A percentile compares a stretch with the other conserved stretches of the same genome.
phyloP scores from a whole-genome alignment of 2,329 filamentous ascomycete genomes.

The Monilinia fructicola region DNA sequence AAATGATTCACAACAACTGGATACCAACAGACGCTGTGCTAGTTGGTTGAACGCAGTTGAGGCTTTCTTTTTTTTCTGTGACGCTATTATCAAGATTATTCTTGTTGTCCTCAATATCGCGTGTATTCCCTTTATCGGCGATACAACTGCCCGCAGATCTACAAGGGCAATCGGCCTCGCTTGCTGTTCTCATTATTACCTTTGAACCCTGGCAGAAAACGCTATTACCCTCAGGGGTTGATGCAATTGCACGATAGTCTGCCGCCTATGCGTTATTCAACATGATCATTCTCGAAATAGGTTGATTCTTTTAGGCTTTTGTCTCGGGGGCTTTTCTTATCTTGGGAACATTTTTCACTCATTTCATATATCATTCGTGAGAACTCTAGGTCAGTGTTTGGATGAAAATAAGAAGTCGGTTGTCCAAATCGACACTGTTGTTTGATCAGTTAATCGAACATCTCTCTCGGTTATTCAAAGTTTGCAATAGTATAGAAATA shows the following conservation, averaged over 20 bases:
- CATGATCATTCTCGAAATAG: neutral
- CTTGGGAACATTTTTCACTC: slow-evolving; percentile 6
- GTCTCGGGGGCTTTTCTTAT: slow-evolving; percentile 4
- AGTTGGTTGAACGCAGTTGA: slow-evolving; percentile 1
- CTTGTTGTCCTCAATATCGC: slow-evolving; percentile 9
- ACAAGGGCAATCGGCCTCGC: slow-evolving; percentile 4
- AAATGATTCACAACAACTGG: slow-evolving; percentile 1
- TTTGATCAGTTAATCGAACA: neutral
- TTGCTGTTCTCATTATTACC: neutral
- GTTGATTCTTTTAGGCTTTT: neutral
- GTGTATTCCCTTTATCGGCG: neutral
- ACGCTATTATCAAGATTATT: neutral
- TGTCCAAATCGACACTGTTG: neutral
- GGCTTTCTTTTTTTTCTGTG: neutral
- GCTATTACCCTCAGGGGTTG: neutral
- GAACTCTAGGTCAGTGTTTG: neutral
- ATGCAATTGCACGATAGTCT: slow-evolving; percentile 15
- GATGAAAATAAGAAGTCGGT: neutral
- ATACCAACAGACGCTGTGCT: slow-evolving; percentile 1
- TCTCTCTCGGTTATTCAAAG: neutral
- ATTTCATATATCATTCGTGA: neutral
- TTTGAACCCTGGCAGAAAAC: neutral
- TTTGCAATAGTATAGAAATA: neutral
- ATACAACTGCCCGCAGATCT: slow-evolving; percentile 2
- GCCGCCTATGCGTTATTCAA: slow-evolving; percentile 6